Evolutionary conservation across 805 yeast species (phyloP).

Genomic region (Schwanniomyces yamadae): DNA sequence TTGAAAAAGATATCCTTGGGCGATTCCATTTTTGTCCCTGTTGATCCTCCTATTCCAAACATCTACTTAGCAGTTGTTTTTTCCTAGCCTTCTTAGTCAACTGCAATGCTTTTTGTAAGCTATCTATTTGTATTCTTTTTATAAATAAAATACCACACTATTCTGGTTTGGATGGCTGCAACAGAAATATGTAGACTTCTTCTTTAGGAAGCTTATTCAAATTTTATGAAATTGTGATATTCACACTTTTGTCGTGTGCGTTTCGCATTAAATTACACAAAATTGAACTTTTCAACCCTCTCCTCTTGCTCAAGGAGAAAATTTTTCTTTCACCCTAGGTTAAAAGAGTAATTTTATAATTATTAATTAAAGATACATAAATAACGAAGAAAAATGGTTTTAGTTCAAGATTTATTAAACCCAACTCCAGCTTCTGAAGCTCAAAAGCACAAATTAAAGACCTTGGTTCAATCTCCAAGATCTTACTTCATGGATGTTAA

Average conservation of each 20-base stretch:
- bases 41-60: too few relatives aligned
- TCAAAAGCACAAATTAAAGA: constrained; percentile 38
- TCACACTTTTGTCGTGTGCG: constrained; percentile 2
- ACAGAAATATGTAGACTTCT: too few relatives aligned
- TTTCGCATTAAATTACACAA: constrained; percentile 4
- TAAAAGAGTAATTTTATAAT: neutral
- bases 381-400: constrained; percentile 25
- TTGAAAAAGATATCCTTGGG: too few relatives aligned
- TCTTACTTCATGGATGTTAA: constrained; percentile 44
- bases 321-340: constrained; percentile 7
- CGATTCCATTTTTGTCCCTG: too few relatives aligned
- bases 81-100: too few relatives aligned
- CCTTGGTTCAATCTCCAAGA: constrained; percentile 41
- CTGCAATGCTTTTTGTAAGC: too few relatives aligned
- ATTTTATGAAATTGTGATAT: too few relatives aligned
- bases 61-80: too few relatives aligned
- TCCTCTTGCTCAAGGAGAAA: constrained; percentile 6
- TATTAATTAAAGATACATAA: constrained; percentile 1
- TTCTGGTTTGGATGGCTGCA: too few relatives aligned
- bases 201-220: too few relatives aligned
- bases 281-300: constrained; percentile 2
- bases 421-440: constrained; percentile 40
- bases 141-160: too few relatives aligned
- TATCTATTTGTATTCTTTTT: too few relatives aligned
- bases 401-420: constrained; percentile 45